Percentiles rank a stretch among this genome's conserved stretches.
phyloP scores from a whole-genome alignment of 73 alveolate species.

The Durusdinium trenchii region DNA sequence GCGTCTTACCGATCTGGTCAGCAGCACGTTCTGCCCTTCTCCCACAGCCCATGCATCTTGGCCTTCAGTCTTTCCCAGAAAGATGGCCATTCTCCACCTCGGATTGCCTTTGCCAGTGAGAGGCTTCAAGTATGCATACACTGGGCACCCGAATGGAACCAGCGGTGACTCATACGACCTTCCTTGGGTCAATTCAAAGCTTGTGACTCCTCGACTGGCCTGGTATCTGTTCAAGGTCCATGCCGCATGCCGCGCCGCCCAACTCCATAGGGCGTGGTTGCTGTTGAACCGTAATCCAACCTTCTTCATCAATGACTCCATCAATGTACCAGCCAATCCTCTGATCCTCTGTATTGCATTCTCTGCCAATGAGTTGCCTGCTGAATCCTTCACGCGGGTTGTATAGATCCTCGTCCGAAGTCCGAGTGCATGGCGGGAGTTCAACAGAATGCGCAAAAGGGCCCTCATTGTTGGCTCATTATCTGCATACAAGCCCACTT shows the following conservation, averaged over 20 bases:
- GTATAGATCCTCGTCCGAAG: background rate
- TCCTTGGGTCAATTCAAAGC: background rate
- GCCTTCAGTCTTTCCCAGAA: background rate
- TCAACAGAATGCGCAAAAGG: too few species aligned
- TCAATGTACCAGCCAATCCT: background rate
- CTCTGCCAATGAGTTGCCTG: background rate
- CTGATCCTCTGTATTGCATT: background rate
- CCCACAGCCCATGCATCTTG: background rate
- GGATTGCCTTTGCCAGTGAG: background rate
- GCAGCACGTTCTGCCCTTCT: background rate
- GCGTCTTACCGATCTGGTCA: background rate
- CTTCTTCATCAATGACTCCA: background rate
- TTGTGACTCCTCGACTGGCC: background rate
- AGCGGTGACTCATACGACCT: background rate
- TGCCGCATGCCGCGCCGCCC: slow-evolving; percentile 4
- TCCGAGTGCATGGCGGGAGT: too few species aligned
- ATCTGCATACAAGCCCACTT: too few species aligned
- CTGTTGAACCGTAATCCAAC: background rate
- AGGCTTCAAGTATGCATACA: background rate
- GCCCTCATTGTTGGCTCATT: too few species aligned
- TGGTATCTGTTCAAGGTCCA: background rate
- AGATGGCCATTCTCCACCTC: background rate
- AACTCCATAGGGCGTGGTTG: background rate
- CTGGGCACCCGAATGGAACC: background rate
- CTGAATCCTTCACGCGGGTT: background rate